Evolutionary conservation across 2,329 filamentous ascomycete genomes (phyloP), one percentile per base, ranked within the genome.

Genomic region (Bipolaris bicolor): DNA sequence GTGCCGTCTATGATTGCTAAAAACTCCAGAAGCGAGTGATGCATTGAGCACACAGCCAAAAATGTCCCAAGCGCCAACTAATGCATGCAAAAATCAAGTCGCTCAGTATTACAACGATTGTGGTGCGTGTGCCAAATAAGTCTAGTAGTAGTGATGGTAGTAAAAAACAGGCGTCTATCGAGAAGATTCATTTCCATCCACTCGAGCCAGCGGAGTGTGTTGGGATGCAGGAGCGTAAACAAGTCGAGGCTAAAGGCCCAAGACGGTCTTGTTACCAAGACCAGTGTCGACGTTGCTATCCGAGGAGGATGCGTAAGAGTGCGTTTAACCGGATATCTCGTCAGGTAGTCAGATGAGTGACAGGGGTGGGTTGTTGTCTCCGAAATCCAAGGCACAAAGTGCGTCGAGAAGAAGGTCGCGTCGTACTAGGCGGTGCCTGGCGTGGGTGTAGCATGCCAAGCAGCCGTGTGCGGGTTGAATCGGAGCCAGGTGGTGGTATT

Each of bases 181-280:
- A 61, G 60, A 55, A 55, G 57, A 47, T 52, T 66, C 60, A 62
- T 67, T 40, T 70, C 68, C 70, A 55, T 71, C 61, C 68, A 75
- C 73, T 68, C 72, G 72, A 68, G 62, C 73, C 72, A 68, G 73
- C 73, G 72, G 53, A 37, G 71, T 74, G 72, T 74, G 72, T 71
- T 64, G 67, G 67, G 62, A 62, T 53, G 52, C 58, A 61, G 49
- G 56, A 63, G 64, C 59, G 61, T 67, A 61, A 62, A 56, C 59
- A 47, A 34, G 46, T 65, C 59, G 60, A 63, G 64, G 53, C 57
- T 61, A 51, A 63, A 66, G 54, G 44, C 48, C 56, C 53, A 52
- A 36, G 31, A 50, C 57, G 51, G 49, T 60, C 61, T 45, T 64
- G 61, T 50, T 63, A 60, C 62, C 61, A 64, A 49, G 48, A 59